These are phyloP conservation scores for Cornus kousa DNA, from an alignment of 148 eudicot genomes.

Conservation along the genomic window DNA sequence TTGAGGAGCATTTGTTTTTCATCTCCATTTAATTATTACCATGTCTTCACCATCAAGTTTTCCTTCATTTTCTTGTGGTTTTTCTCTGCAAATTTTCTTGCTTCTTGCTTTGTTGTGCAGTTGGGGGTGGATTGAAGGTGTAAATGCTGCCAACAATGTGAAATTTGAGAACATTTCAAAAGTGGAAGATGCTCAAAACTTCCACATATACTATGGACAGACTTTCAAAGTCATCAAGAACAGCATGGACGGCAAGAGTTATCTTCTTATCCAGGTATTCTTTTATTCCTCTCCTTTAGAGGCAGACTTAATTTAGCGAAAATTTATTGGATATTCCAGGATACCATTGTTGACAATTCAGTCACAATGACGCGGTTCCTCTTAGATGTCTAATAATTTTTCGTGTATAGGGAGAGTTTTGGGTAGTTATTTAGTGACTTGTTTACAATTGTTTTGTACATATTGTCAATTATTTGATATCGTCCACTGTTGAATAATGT, in stretches of 20 bases:
- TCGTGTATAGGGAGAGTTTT: no score
- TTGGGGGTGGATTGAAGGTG: background rate
- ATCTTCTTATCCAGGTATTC: slow-evolving; percentile 72
- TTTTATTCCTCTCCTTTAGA: background rate
- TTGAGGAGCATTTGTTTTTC: background rate
- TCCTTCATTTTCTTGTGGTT: background rate
- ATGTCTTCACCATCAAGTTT: background rate
- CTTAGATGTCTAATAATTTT: no score
- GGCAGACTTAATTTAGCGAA: no score
- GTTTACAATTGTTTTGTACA: no score
- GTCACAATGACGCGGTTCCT: no score
- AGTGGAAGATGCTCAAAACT: slow-evolving; percentile 67
- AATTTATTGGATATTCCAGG: no score
- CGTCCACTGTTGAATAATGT: no score
- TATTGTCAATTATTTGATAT: no score
- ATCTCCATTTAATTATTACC: background rate
- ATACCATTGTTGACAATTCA: no score
- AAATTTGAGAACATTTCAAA: slow-evolving; percentile 54
- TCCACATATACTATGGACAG: slow-evolving; percentile 85
- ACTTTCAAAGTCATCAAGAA: slow-evolving; percentile 92
- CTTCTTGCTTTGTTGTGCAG: background rate
- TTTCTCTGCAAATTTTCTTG: background rate
- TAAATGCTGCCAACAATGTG: slow-evolving; percentile 20
- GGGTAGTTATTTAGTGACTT: no score
- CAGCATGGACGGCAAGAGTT: slow-evolving; percentile 62